These are phyloP conservation scores for Botrytis porri DNA, from an alignment of 2,329 filamentous ascomycete species.

Conservation along the genomic window DNA sequence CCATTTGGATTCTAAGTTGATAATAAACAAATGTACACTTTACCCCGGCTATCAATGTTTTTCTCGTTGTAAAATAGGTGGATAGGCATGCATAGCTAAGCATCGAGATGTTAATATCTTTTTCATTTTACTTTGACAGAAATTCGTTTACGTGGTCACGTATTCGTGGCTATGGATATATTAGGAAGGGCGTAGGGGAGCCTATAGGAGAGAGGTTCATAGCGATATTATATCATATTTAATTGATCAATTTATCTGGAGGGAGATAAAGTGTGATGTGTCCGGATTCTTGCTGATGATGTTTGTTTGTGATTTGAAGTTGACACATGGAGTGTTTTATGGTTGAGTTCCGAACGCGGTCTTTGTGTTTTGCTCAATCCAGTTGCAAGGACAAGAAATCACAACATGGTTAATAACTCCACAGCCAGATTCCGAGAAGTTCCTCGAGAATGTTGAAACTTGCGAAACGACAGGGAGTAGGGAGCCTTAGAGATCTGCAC, in stretches of 20 bases:
- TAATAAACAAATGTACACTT: slow-evolving; percentile 28
- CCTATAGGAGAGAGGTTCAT: background rate
- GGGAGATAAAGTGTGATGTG: background rate
- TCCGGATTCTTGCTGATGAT: background rate
- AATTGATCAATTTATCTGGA: slow-evolving; percentile 15
- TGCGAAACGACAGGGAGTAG: background rate
- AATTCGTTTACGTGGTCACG: slow-evolving; percentile 4
- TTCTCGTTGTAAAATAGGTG: slow-evolving; percentile 34
- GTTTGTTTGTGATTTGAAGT: background rate
- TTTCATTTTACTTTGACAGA: background rate
- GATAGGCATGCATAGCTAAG: slow-evolving; percentile 29
- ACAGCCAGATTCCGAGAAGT: background rate
- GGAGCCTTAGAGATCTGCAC: background rate
- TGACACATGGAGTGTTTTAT: background rate
- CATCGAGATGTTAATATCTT: slow-evolving; percentile 32
- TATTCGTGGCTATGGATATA: background rate
- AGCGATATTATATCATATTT: slow-evolving; percentile 18
- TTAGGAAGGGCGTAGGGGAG: slow-evolving; percentile 7
- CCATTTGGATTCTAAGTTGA: slow-evolving; percentile 62
- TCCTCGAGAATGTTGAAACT: background rate
- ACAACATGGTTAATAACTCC: background rate
- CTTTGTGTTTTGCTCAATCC: background rate
- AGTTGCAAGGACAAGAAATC: background rate
- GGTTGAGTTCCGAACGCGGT: background rate
- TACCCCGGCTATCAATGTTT: slow-evolving; percentile 26